Percentiles rank a stretch among this genome's conserved stretches.
Evolutionary conservation across 352 stramenopile genomes (phyloP).

Genomic region (Pythium sp.): DNA sequence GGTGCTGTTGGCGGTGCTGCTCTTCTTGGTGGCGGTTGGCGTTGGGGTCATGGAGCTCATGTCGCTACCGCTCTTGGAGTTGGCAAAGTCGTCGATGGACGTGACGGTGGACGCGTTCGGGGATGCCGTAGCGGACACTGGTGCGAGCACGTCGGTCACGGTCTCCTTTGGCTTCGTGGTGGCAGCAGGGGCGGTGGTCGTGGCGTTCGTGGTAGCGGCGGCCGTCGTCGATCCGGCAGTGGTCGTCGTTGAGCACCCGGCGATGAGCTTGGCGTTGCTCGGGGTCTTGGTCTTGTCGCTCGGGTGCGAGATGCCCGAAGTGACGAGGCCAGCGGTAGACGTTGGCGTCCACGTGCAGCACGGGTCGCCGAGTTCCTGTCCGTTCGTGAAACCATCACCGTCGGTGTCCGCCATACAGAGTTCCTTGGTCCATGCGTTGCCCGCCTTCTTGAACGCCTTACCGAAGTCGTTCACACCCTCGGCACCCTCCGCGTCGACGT

Average conservation of each 20-base stretch:
- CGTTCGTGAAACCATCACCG: conserved; percentile 82
- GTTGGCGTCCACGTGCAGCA: conserved; percentile 73
- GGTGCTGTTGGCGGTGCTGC: neutral
- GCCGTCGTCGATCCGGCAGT: conserved; percentile 15
- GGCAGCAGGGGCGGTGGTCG: conserved; percentile 25
- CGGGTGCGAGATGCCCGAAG: conserved; percentile 53
- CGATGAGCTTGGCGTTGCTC: conserved; percentile 41
- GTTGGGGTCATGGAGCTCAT: neutral
- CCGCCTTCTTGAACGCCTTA: conserved; percentile 46
- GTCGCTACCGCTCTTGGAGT: neutral
- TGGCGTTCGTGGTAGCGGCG: conserved; percentile 19
- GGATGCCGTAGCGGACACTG: neutral
- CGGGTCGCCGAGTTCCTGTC: conserved; percentile 80
- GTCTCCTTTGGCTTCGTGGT: conserved; percentile 6
- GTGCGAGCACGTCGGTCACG: conserved; percentile 1
- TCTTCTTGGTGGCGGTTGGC: neutral
- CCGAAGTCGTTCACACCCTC: conserved; percentile 67
- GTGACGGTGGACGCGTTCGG: conserved; percentile 1
- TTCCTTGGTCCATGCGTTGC: conserved; percentile 39
- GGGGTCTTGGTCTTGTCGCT: conserved; percentile 54
- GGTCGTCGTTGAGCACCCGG: conserved; percentile 39
- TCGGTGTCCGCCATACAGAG: conserved; percentile 75
- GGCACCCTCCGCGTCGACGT: conserved; percentile 40
- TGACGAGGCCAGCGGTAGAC: conserved; percentile 44
- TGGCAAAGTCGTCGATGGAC: conserved; percentile 7